Base-by-base conservation (phyloP, 352 stramenopile species). In the Phytophthora crassamura region DNA sequence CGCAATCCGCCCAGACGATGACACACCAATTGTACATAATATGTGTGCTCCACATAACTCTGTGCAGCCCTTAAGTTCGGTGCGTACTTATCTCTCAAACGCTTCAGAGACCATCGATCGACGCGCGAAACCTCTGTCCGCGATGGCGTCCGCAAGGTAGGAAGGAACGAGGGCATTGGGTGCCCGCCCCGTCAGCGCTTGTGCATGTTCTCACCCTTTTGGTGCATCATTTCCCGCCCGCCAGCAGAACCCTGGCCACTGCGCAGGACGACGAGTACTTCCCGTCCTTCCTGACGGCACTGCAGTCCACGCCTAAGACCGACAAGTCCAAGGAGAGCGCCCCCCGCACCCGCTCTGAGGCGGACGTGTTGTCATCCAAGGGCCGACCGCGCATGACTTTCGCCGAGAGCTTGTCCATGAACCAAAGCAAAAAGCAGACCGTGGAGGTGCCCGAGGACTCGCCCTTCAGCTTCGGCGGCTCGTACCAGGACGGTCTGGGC, bases 261-360 rank as follows among this genome's bases (percentile, higher is more conserved):
- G 66, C 62, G 1, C 69, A 71, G 59, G 84, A 93, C 16, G 82
- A 93, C 28, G 84, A 93, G 43, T 93, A 88, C 69, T 93, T 93
- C 47, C 84, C 84, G 34, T 82, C 82, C 15, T 80, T 91, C 49
- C 71, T 93, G 7, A 93, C 84, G 3, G 80, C 81, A 5, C 20
- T 73, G 10, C 78, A 84, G 35, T 82, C 74, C 18, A 77, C 78
- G 15, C 77, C 79, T 5, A 72, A 85, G 77, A 52, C 80, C 4
- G 72, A 82, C 45, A 83, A 82, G 42, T 74, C 72, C 56, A 84
- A 88, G 55, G 77, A 90, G 45, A 90, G 72, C 60, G 57, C 61
- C 36, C 74, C 77, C 38, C 47, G 57, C n/a, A 25, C 66, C 16
- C 64, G 64, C n/a, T 66, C 63, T 8, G 57, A 76, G 48, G 54